These are phyloP conservation scores for Pseudozyma tsukubaensis DNA, from an alignment of 1,284 basidiomycete genomes.

Conservation along the genomic window DNA sequence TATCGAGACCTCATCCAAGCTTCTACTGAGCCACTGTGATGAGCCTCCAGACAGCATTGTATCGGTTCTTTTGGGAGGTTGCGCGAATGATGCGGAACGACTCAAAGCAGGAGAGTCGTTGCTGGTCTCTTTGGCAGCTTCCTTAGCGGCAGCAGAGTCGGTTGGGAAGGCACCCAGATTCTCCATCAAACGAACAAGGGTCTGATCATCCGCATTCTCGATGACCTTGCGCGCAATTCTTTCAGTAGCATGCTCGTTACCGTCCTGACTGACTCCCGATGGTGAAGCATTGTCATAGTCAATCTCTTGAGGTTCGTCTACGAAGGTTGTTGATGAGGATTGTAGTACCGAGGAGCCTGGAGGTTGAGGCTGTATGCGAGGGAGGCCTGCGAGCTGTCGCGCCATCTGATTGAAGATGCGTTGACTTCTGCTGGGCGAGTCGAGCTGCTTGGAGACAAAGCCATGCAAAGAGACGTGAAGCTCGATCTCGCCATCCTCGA, in stretches of 20 bases:
- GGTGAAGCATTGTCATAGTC: background rate
- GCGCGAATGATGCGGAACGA: slow-evolving; percentile 1
- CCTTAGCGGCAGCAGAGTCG: slow-evolving; percentile 34
- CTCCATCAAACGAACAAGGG: slow-evolving; percentile 48
- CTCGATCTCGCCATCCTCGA: slow-evolving; percentile 53
- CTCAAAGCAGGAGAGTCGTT: background rate
- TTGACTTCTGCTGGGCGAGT: slow-evolving; percentile 42
- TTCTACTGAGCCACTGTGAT: slow-evolving; percentile 46
- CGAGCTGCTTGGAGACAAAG: slow-evolving; percentile 33
- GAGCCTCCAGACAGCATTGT: slow-evolving; percentile 42
- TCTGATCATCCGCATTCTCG: slow-evolving; percentile 45
- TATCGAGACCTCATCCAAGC: slow-evolving; percentile 47
- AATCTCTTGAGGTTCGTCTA: slow-evolving; percentile 41
- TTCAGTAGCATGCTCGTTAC: slow-evolving; percentile 24
- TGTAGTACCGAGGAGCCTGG: slow-evolving; percentile 18
- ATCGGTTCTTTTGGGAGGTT: slow-evolving; percentile 27
- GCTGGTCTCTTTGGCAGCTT: slow-evolving; percentile 19
- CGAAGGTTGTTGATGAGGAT: slow-evolving; percentile 19
- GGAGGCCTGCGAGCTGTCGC: slow-evolving; percentile 46
- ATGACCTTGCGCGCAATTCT: slow-evolving; percentile 41
- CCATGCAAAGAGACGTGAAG: slow-evolving; percentile 42
- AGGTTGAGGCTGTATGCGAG: slow-evolving; percentile 27
- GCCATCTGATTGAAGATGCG: slow-evolving; percentile 56
- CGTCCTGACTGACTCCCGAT: background rate
- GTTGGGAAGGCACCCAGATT: slow-evolving; percentile 53